These are phyloP conservation scores for Rhexocercosporidium sp. DNA, from an alignment of 2,329 filamentous ascomycete genomes.

Conservation along the genomic window DNA sequence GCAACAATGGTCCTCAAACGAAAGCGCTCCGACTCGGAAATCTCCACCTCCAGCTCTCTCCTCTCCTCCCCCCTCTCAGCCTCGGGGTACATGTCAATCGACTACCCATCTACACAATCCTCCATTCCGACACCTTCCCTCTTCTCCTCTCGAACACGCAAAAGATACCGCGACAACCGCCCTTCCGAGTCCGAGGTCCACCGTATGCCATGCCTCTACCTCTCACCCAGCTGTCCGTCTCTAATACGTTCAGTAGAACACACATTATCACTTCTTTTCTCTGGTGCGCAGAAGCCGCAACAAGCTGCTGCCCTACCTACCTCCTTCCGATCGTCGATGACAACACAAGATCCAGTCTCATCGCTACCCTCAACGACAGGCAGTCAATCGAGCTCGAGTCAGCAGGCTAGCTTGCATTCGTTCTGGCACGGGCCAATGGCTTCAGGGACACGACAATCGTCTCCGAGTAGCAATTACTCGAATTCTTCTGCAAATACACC, in stretches of 20 bases:
- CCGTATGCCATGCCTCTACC: constrained; percentile 31
- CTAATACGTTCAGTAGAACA: constrained; percentile 43
- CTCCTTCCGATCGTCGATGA: constrained; percentile 24
- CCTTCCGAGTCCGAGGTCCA: constrained; percentile 57
- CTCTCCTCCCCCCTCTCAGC: constrained; percentile 45
- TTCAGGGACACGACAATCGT: constrained; percentile 35
- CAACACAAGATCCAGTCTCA: constrained; percentile 27
- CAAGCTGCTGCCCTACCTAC: constrained; percentile 25
- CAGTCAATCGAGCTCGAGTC: constrained; percentile 14
- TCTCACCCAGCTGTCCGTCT: constrained; percentile 6
- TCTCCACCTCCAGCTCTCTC: constrained; percentile 53
- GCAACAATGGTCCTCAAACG: constrained; percentile 61
- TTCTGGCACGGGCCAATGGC: constrained; percentile 61
- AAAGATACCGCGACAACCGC: constrained; percentile 63
- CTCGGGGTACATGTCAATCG: constrained; percentile 45
- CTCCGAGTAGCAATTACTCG: constrained; percentile 40
- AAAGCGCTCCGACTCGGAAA: constrained; percentile 66
- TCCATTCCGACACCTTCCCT: constrained; percentile 47
- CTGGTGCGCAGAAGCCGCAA: constrained; percentile 52
- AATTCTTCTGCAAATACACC: constrained; percentile 33
- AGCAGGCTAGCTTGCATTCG: constrained; percentile 61
- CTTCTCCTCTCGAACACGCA: constrained; percentile 62
- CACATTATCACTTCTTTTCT: constrained; percentile 63
- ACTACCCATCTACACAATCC: constrained; percentile 38
- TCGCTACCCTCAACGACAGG: constrained; percentile 29